Base-by-base conservation (phyloP, 306 rosid genomes). In the Quercus suber region DNA sequence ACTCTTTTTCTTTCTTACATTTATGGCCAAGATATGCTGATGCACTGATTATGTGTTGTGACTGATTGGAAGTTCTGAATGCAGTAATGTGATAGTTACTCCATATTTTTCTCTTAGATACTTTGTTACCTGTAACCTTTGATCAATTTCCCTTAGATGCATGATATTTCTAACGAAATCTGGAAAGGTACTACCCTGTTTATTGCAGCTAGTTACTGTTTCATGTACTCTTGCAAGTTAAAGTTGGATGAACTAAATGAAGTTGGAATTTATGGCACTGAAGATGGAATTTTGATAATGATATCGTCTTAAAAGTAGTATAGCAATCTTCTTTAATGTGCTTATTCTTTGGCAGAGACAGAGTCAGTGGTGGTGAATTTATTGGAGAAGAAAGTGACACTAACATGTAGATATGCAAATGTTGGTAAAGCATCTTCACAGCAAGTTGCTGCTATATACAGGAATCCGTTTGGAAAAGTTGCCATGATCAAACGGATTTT, bases 351-450 rank as follows among this genome's bases (percentile, higher is more conserved):
- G 85, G 88, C 82, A 75, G 93, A 92, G 82, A 89, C 88, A 79
- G 95, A 93, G 67, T 93, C 95, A 0, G 82, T 93, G 74, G 86
- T 85, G 80, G 90, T 93, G 85, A 86, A 82, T 72, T 87, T 86
- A 27, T 49, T 88, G 84, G 97, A 91, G 45, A 91, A 91, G 90
- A 87, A 86, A 82, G 98, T 93, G 69, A 87, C 83, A 35, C 85
- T 91, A 31, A 84, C 89, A 20, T 86, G 89, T 79, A 87, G 78
- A 82, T 79, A 89, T 73, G 82, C 89, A 45, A 70, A 76, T 1
- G 71, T 59, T 71, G 83, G 82, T 37, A 73, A 85, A 79, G 76
- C 83, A 13, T 82, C 77, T 12, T 57, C 76, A 5, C 55, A 37
- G 52, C 84, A 86, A 79, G 82, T 90, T 69, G 68, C 87, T 68